Conservation (phyloP, 1,284 basidiomycete species). For the Trichosporon sp. region DNA sequence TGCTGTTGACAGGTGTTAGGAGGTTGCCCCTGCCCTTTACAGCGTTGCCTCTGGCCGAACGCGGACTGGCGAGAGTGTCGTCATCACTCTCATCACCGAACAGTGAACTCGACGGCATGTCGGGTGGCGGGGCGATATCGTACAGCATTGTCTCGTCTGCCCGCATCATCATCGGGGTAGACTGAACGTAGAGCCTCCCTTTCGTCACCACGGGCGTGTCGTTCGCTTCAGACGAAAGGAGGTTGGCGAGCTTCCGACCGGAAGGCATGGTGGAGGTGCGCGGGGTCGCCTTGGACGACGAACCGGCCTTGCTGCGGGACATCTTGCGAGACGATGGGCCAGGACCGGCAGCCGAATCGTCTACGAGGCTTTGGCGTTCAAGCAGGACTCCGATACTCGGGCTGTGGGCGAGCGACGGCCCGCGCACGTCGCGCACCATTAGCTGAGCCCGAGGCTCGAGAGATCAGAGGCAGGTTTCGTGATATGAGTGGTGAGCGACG, state of each 20-base stretch:
- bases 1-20: slow-evolving; percentile 45
- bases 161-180: slow-evolving; percentile 16
- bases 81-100: slow-evolving; percentile 27
- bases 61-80: slow-evolving; percentile 1
- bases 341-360: neutral
- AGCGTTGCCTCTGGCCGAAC: neutral
- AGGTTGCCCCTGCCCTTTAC: slow-evolving; percentile 32
- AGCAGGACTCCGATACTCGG: neutral
- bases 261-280: neutral
- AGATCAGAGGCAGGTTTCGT: neutral
- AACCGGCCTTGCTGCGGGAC: neutral
- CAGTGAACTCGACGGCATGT: slow-evolving; percentile 22
- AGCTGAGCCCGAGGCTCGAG: slow-evolving; percentile 7
- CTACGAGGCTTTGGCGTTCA: neutral
- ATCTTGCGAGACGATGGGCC: neutral
- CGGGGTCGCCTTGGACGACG: slow-evolving; percentile 9
- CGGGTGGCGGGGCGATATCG: slow-evolving; percentile 27
- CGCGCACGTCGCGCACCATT: slow-evolving; percentile 28
- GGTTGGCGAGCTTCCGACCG: slow-evolving; percentile 3
- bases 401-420: slow-evolving; percentile 24
- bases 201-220: neutral
- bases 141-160: slow-evolving; percentile 27
- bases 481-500: neutral
- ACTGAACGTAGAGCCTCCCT: neutral
- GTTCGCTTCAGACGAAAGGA: neutral